Evolutionary conservation across 2,329 filamentous ascomycete genomes (phyloP).

Genomic region (Botryotinia calthae): DNA sequence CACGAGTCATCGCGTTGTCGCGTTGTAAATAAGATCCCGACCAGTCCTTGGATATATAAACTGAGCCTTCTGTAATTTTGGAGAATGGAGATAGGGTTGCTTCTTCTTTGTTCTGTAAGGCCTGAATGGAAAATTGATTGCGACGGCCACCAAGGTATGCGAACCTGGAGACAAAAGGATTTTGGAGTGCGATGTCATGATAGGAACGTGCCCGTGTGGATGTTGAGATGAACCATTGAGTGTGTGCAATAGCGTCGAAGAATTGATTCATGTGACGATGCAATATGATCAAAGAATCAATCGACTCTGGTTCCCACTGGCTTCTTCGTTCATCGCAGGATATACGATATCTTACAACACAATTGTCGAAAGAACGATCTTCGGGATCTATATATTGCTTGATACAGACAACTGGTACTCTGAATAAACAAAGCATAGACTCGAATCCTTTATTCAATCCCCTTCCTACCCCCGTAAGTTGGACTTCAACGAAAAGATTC

Average conservation of each 20-base stretch:
- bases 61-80: background rate
- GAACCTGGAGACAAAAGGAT: background rate
- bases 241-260: background rate
- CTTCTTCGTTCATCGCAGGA: background rate
- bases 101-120: background rate
- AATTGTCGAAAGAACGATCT: background rate
- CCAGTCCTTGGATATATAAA: background rate
- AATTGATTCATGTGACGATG: background rate
- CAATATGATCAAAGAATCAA: background rate
- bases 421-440: background rate
- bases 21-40: background rate
- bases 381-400: background rate
- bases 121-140: background rate
- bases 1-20: background rate
- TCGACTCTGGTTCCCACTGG: background rate
- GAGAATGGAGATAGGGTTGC: background rate
- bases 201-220: rapidly evolving
- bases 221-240: background rate
- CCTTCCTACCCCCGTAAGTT: background rate
- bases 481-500: background rate
- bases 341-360: background rate
- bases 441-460: background rate
- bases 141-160: background rate
- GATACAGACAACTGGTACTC: background rate
- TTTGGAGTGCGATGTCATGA: background rate